phyloP scores from a whole-genome alignment of 176 grass and related monocot species.

The Chloris gayana region DNA sequence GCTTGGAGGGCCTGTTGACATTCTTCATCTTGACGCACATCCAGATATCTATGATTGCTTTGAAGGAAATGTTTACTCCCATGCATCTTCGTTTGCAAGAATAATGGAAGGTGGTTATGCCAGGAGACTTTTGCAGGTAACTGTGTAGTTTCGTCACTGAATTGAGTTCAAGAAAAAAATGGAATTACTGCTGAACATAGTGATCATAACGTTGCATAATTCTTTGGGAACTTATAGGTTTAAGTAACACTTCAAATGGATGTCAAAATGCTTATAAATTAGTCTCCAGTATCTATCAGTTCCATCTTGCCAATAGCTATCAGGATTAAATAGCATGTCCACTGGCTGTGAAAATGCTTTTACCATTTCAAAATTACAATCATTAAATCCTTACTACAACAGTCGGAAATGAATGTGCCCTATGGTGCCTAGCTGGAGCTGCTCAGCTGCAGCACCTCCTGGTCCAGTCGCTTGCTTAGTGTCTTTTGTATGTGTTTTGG shows the following conservation, averaged over 20 bases:
- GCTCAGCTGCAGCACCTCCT: no score
- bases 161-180: neutral
- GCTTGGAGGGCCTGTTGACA: slow-evolving; percentile 90
- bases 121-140: slow-evolving; percentile 89
- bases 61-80: slow-evolving; percentile 94
- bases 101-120: slow-evolving; percentile 99
- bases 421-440: no score
- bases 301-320: neutral
- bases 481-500: no score
- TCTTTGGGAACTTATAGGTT: neutral
- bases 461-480: no score
- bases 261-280: neutral
- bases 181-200: neutral
- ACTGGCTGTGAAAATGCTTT: neutral
- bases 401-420: no score
- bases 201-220: neutral
- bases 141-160: neutral
- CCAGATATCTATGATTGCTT: slow-evolving; percentile 94
- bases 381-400: no score
- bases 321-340: neutral
- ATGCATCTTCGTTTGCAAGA: slow-evolving; percentile 96
- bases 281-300: neutral
- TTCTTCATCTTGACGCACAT: slow-evolving; percentile 98
- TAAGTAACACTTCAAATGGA: neutral
- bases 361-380: neutral